Evolutionary conservation across 2,329 filamentous ascomycete species (phyloP), one percentile per base, ranked within the genome.

Genomic region (Nannizziopsis barbatae): DNA sequence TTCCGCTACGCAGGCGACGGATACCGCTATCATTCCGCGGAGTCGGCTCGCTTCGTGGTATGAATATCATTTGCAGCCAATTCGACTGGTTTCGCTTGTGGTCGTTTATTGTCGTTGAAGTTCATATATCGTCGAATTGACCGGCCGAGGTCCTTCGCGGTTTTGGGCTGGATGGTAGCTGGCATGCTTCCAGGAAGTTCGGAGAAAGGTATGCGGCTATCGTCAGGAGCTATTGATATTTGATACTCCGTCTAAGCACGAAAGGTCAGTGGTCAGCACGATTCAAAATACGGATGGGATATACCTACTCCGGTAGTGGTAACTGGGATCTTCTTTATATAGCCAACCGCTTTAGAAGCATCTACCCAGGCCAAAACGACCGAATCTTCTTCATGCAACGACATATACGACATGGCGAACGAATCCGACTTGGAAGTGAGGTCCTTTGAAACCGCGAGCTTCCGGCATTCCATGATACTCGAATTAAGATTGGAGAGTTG

Each of bases 351-450:
- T 50, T 65, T 68, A 0, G 56, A 54, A 4, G 59, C 48, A 48
- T 70, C 67, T n/a, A 61, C 58, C 67, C 67, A 70, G 1, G 64
- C 65, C 45, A 70, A 49, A 5, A 70, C 60, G 35, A 69, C 61
- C 12, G 58, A 50, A 15, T 67, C 65, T 39, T 70, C 67, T 31
- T 67, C 66, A 0, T 60, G 57, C 2, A 66, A 38, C 5, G 52
- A 56, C 64, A 69, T 66, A 36, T 65, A 69, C 1, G 57, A 54
- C 64, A 70, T 65, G 4, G 63, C 58, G 45, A 65, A 67, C 2
- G 60, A 64, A 32, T 65, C 62, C 2, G 61, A 62, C 50, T 63
- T 67, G 2, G 63, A 57, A 0, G 66, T 69, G 2, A 69, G 55
- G 52, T 68, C 65, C 41, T 57, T 65, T 1, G 64, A 63, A 2